Evolutionary conservation across 164 flowering plant species (phyloP), one percentile per base, ranked within the genome.

Genomic region (Kalanchoe fedtschenkoi): DNA sequence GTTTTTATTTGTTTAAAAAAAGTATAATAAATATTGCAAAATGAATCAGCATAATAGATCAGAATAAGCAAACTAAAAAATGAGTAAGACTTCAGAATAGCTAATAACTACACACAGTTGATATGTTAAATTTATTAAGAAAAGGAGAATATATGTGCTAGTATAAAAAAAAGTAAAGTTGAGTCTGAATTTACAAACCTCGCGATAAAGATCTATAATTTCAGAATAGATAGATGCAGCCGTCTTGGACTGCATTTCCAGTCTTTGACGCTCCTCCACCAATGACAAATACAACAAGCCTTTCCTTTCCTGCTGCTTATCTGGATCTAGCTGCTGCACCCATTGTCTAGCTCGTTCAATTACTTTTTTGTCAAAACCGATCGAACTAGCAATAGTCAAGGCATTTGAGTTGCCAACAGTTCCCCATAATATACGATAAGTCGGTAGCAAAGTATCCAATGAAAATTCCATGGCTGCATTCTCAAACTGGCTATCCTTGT

Each of bases 401-500:
- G 96, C 98, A 77, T 92, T 87, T 43, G 98, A 92, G 70, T 80
- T 77, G 64, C 98, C 98, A 65, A 70, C 69, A 66, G 81, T 78
- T 72, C 96, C 96, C 96, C 98, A 92, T 0, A 87, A 78, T 55
- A 92, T 71, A 43, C 76, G 80, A 66, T 83, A 92, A 4, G 96
- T 89, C 19, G 96, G 98, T 60, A 75, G 81, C 64, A 92, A 68
- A 17, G 87, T 83, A 68, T 86, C 83, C 74, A 85, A 35, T 28
- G 84, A 84, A 69, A 92, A 92, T 61, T 88, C 96, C 89, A 85
- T 86, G 13, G 98, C 96, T 34, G 96, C 98, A 83, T 89, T 92
- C 70, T 88, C 89, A 76, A 86, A 92, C 30, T 67, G 79, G 55
- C 65, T 26, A 69, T 92, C 98, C 65, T 69, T 80, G 37, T 76